phyloP scores from a whole-genome alignment of 169 alveolate species.

The Eimeria falciformis region DNA sequence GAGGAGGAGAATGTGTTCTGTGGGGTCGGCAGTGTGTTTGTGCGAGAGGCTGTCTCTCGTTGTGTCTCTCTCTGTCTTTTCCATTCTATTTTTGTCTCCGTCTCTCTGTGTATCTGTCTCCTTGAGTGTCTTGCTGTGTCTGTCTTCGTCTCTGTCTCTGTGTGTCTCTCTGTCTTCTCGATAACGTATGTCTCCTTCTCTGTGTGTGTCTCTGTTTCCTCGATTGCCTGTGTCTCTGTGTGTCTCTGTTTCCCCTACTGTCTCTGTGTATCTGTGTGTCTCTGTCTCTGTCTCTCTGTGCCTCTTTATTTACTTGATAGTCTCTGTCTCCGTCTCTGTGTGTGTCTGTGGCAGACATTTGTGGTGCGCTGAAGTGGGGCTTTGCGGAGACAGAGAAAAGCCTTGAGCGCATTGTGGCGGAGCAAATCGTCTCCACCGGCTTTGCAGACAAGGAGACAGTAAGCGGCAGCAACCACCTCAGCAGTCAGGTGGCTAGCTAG shows the following conservation, averaged over 20 bases:
- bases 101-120: background rate
- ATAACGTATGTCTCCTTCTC: too few species aligned
- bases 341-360: slow-evolving; percentile 17
- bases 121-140: background rate
- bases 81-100: background rate
- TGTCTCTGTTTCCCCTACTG: too few species aligned
- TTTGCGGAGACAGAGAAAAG: background rate
- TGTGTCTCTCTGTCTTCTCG: background rate
- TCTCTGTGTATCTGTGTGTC: too few species aligned
- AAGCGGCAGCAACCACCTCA: background rate
- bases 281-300: too few species aligned
- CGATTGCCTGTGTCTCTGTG: too few species aligned
- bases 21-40: background rate
- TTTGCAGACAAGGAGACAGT: slow-evolving; percentile 2
- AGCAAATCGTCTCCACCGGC: background rate
- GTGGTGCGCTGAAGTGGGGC: slow-evolving; percentile 31
- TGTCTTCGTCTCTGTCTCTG: background rate
- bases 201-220: too few species aligned
- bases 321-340: too few species aligned
- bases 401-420: background rate
- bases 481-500: too few species aligned
- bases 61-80: background rate
- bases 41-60: background rate
- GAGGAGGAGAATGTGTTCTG: background rate
- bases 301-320: too few species aligned